These are phyloP conservation scores for Mycena chlorophos DNA, from an alignment of 768 basidiomycete genomes.

Conservation along the genomic window DNA sequence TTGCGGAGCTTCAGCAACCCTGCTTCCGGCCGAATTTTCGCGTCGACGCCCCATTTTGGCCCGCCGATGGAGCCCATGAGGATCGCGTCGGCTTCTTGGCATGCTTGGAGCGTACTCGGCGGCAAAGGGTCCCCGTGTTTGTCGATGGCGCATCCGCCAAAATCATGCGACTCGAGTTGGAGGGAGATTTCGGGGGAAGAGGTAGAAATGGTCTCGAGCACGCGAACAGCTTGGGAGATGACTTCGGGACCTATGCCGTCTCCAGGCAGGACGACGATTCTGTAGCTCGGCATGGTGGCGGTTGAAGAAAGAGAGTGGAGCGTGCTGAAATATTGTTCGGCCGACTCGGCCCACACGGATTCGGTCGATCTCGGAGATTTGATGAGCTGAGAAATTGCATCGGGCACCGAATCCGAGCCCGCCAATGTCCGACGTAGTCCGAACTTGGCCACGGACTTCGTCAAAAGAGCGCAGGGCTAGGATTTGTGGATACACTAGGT, in stretches of 20 bases:
- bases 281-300: slow-evolving; percentile 56
- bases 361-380: no score
- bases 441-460: no score
- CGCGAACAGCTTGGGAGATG: slow-evolving; percentile 77
- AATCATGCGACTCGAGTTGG: slow-evolving; percentile 70
- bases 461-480: no score
- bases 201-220: slow-evolving; percentile 71
- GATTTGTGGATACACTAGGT: slow-evolving; percentile 6
- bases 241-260: slow-evolving; percentile 99
- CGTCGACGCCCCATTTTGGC: slow-evolving; percentile 96
- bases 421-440: neutral
- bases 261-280: slow-evolving; percentile 87
- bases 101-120: slow-evolving; percentile 80
- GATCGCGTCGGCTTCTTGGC: slow-evolving; percentile 92
- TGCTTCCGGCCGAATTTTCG: slow-evolving; percentile 87
- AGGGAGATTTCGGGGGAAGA: slow-evolving; percentile 67
- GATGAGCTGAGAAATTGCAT: no score
- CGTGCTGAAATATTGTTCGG: neutral
- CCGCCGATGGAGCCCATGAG: slow-evolving; percentile 95
- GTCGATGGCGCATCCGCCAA: slow-evolving; percentile 95
- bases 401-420: no score
- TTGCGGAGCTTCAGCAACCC: slow-evolving; percentile 90
- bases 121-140: slow-evolving; percentile 83
- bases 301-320: neutral
- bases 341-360: neutral